These are phyloP conservation scores for Cyclostephanos tholiformis DNA, from an alignment of 108 stramenopile species.

Conservation along the genomic window DNA sequence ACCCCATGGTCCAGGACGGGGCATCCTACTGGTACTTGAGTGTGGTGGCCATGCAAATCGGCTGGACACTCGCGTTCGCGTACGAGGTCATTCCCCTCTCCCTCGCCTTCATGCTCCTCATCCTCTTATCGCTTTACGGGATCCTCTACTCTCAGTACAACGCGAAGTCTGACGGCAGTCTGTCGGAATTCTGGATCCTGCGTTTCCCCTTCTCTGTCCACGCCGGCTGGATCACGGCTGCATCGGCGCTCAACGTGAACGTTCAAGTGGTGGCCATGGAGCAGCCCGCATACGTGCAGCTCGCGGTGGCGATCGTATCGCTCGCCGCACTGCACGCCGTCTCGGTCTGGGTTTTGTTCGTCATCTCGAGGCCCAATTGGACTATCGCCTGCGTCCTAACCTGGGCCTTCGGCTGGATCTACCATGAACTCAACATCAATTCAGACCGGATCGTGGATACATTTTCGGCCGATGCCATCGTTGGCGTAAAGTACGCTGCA, in stretches of 20 bases:
- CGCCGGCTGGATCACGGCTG: constrained; percentile 84
- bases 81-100: constrained; percentile 62
- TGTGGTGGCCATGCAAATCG: constrained; percentile 59
- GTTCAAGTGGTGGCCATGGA: constrained; percentile 60
- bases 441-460: constrained; percentile 54
- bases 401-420: constrained; percentile 75
- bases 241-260: constrained; percentile 74
- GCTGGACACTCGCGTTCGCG: constrained; percentile 75
- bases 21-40: constrained; percentile 63
- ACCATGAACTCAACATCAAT: constrained; percentile 53
- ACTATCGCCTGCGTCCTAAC: constrained; percentile 64
- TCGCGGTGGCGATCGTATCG: constrained; percentile 53
- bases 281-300: constrained; percentile 44
- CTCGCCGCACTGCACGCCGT: constrained; percentile 58
- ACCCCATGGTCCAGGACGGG: constrained; percentile 51
- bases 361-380: constrained; percentile 44
- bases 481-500: constrained; percentile 42
- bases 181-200: constrained; percentile 62
- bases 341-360: constrained; percentile 56
- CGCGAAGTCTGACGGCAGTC: constrained; percentile 16
- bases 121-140: constrained; percentile 49
- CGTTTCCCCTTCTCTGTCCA: constrained; percentile 85
- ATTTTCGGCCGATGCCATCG: constrained; percentile 40
- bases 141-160: constrained; percentile 46
- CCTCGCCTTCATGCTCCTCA: constrained; percentile 61